These are phyloP conservation scores for Cronartium ribicola DNA, from an alignment of 1,284 basidiomycete species.

Conservation along the genomic window DNA sequence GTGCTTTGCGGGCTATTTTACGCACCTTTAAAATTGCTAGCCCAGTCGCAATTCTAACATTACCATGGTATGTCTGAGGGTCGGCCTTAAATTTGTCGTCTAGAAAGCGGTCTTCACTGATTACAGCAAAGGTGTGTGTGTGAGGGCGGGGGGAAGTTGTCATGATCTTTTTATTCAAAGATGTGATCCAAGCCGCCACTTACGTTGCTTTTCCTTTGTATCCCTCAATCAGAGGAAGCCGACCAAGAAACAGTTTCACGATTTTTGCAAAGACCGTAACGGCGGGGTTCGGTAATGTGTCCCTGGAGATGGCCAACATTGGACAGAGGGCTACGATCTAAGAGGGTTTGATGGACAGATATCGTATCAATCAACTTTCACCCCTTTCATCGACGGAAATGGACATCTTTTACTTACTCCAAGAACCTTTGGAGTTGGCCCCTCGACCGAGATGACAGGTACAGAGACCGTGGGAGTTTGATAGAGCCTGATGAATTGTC, in stretches of 20 bases:
- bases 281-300: slow-evolving; percentile 18
- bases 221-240: slow-evolving; percentile 24
- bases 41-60: slow-evolving; percentile 48
- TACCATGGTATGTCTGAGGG: slow-evolving; percentile 47
- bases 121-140: not conserved
- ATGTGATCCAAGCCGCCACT: not conserved
- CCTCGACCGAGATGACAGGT: not conserved
- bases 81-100: slow-evolving; percentile 20
- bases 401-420: slow-evolving; percentile 26
- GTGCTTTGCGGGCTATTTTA: not conserved
- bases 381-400: not conserved
- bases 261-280: slow-evolving; percentile 17
- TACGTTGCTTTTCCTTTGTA: slow-evolving; percentile 38
- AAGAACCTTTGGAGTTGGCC: slow-evolving; percentile 21
- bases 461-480: slow-evolving; percentile 14
- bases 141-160: not conserved
- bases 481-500: slow-evolving; percentile 16
- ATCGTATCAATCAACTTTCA: not conserved
- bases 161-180: not conserved
- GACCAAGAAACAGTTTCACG: slow-evolving; percentile 12
- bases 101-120: slow-evolving; percentile 24
- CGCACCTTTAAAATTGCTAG: slow-evolving; percentile 46
- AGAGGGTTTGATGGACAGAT: too few relatives aligned
- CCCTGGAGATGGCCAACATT: slow-evolving; percentile 35
- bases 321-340: slow-evolving; percentile 39